A percentile compares a stretch with the other conserved stretches of the same genome.
These are phyloP conservation scores for Ceratobasidium sp. DNA, from an alignment of 1,284 basidiomycete species.

Conservation along the genomic window DNA sequence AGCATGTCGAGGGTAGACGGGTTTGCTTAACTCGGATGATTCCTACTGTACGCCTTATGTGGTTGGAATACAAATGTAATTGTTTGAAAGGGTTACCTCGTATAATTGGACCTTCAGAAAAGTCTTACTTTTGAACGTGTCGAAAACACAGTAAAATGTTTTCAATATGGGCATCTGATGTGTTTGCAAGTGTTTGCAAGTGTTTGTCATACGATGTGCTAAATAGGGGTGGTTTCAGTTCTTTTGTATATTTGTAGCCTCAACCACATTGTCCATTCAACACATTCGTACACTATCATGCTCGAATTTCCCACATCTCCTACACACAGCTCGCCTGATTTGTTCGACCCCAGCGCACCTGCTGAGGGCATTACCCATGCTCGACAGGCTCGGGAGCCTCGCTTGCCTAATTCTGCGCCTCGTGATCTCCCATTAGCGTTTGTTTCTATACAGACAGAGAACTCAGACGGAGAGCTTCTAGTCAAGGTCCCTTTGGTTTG, in stretches of 20 bases:
- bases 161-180: too few relatives aligned
- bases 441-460: neutral
- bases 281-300: neutral
- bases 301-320: neutral
- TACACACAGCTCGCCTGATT: neutral
- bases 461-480: neutral
- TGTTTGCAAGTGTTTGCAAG: slow-evolving; percentile 5
- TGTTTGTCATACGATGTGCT: neutral
- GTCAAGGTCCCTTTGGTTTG: slow-evolving; percentile 13
- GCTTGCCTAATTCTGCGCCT: too few relatives aligned
- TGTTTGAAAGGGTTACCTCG: too few relatives aligned
- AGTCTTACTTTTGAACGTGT: too few relatives aligned
- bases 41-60: too few relatives aligned
- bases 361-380: slow-evolving; percentile 5
- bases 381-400: slow-evolving; percentile 1
- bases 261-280: slow-evolving; percentile 10
- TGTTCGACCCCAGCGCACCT: neutral
- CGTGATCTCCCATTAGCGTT: too few relatives aligned
- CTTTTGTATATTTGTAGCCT: neutral
- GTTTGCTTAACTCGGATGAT: too few relatives aligned
- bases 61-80: too few relatives aligned
- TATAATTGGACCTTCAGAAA: too few relatives aligned
- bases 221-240: slow-evolving; percentile 6
- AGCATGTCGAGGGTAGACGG: too few relatives aligned
- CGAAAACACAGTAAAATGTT: too few relatives aligned